Evolutionary conservation across 192 early-diverging fungal species (phyloP), one percentile per base, ranked within the genome.

Genomic region (Coemansia sp.): DNA sequence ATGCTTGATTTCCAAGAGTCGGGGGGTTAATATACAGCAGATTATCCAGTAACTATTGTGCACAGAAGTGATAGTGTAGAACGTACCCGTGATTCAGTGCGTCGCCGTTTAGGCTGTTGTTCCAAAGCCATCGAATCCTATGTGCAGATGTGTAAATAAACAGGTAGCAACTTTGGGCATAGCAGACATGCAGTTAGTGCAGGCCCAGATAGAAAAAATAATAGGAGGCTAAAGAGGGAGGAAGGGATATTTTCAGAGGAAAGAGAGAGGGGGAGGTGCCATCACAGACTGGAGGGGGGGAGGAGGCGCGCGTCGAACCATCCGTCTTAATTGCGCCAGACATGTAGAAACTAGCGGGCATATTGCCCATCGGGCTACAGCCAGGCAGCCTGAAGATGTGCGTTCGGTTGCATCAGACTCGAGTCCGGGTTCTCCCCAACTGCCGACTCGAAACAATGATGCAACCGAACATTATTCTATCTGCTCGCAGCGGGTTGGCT

Each of bases 61-160:
- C 33, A 6, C n/a, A 29, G 57, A 23, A 59, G 30, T 7, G 6
- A 23, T n/a, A 14, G 39, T 9, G 25, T n/a, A 2, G 52, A 17
- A 68, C 76, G 55, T 79, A 79, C 76, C 67, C 61, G 69, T 9
- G 76, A 79, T 39, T 74, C 76, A 55, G 76, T 79, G 68, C 76
- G 76, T 74, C 71, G 76, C 71, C 76, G 76, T 57, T 79, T 79
- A 59, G 76, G 63, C 68, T 79, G 71, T 56, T 73, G 76, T 68
- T 79, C 76, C 36, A 59, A 61, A 46, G 63, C 67, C 76, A 79
- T 79, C 66, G 67, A 64, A 56, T 73, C 71, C 71, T 79, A 78
- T n/a, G 54, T 29, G 57, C 20, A 39, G 51, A 71, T 10, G 33
- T 36, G 39, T 23, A 46, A 21, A 51, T 61, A 42, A 27, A 10